phyloP scores from a whole-genome alignment of 306 rosid species.

The Pterocarpus macrocarpus region DNA sequence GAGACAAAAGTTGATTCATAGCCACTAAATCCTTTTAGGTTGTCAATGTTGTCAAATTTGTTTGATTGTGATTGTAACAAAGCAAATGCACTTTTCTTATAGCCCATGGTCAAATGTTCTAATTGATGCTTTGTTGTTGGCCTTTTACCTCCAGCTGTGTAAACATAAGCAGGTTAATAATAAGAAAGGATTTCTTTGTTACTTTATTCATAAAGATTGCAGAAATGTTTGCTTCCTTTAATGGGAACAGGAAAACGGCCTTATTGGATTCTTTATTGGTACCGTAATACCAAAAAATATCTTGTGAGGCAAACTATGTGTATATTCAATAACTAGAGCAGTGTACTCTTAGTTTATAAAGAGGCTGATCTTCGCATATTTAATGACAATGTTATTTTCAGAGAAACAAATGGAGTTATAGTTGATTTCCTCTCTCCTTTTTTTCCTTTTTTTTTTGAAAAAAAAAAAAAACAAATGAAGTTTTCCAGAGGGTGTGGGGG shows the following conservation, averaged over 20 bases:
- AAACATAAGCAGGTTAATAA: slow-evolving; percentile 35
- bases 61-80: slow-evolving; percentile 31
- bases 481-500: background rate
- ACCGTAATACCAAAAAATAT: background rate
- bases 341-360: no score
- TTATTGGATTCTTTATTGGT: background rate
- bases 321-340: no score
- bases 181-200: slow-evolving; percentile 34
- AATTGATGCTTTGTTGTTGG: slow-evolving; percentile 23
- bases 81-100: slow-evolving; percentile 24
- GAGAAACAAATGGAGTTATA: background rate
- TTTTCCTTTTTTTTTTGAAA: no score
- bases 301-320: background rate
- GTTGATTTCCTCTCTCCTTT: background rate
- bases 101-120: slow-evolving; percentile 3
- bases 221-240: background rate
- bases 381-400: background rate
- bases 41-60: slow-evolving; percentile 23
- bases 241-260: background rate
- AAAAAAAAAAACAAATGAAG: background rate
- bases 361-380: background rate
- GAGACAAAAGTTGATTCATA: slow-evolving; percentile 60
- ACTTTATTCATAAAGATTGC: slow-evolving; percentile 4
- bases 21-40: slow-evolving; percentile 10
- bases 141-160: background rate